Evolutionary conservation across 768 basidiomycete genomes (phyloP).

Genomic region (Stropharia rugosoannulata): DNA sequence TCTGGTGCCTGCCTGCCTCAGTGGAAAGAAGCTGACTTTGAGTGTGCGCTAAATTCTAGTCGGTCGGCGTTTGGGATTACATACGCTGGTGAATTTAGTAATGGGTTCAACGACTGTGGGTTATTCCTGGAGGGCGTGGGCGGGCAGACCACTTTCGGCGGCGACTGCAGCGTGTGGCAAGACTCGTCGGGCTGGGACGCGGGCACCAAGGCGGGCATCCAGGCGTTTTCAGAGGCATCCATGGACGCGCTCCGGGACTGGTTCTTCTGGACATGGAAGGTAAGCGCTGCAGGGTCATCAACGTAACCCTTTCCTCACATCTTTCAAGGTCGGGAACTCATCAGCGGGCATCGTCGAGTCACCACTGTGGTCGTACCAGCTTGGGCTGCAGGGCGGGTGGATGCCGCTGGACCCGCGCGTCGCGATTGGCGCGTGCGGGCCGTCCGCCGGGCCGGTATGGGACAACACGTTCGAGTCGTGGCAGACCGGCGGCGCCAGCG

Average conservation of each 20-base stretch:
- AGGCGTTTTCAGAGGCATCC: conserved; percentile 57
- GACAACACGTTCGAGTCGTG: conserved; percentile 53
- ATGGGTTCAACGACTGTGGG: conserved; percentile 66
- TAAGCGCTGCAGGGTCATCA: conserved; percentile 13
- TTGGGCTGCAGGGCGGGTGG: conserved; percentile 39
- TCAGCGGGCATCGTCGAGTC: conserved; percentile 36
- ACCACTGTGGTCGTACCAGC: conserved; percentile 51
- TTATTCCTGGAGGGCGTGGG: conserved; percentile 30
- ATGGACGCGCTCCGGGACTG: conserved; percentile 42
- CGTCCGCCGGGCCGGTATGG: conserved; percentile 29
- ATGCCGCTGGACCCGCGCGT: conserved; percentile 54
- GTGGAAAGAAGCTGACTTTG: background rate
- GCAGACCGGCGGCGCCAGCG: conserved; percentile 66
- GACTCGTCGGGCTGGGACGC: conserved; percentile 59
- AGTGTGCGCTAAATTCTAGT: conserved; percentile 28
- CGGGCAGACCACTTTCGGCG: conserved; percentile 23
- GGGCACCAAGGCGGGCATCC: conserved; percentile 33
- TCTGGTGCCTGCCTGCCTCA: conserved; percentile 21
- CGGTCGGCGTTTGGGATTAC: conserved; percentile 64
- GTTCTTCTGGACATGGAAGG: conserved; percentile 59
- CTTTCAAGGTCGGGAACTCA: conserved; percentile 34
- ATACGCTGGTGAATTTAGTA: conserved; percentile 77
- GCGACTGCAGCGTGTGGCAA: conserved; percentile 34
- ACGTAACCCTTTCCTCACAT: background rate
- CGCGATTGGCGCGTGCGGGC: conserved; percentile 63